A percentile compares a stretch with the other conserved stretches of the same genome.
phyloP scores from a whole-genome alignment of 1,139 yeast genomes.

The Saccharomyces pastorianus region DNA sequence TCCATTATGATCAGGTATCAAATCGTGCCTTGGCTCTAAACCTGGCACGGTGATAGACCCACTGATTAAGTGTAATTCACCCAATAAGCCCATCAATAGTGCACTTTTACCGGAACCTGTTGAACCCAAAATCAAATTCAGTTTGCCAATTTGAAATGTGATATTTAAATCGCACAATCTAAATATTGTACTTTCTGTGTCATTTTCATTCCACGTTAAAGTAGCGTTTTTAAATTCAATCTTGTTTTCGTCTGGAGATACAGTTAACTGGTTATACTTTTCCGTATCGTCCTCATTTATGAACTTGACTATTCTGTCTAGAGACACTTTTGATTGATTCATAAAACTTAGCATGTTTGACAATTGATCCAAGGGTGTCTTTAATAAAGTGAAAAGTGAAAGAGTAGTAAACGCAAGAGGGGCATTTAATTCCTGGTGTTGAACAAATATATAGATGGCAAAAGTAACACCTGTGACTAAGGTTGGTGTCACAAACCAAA shows the following conservation, averaged over 20 bases:
- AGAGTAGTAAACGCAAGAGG: slow-evolving; percentile 6
- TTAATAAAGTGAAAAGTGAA: slow-evolving; percentile 4
- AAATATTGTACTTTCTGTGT: slow-evolving; percentile 47
- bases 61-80: slow-evolving; percentile 66
- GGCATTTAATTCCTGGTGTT: slow-evolving; percentile 2
- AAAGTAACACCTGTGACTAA: slow-evolving; percentile 4
- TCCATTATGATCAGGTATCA: slow-evolving; percentile 40
- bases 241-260: slow-evolving; percentile 18
- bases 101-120: slow-evolving; percentile 93
- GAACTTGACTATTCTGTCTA: slow-evolving; percentile 43
- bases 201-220: slow-evolving; percentile 31
- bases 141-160: slow-evolving; percentile 55
- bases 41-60: slow-evolving; percentile 77
- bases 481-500: slow-evolving; percentile 7
- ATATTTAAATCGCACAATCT: slow-evolving; percentile 48
- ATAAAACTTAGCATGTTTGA: slow-evolving; percentile 35
- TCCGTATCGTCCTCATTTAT: slow-evolving; percentile 42
- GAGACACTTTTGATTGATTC: slow-evolving; percentile 4
- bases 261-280: slow-evolving; percentile 2
- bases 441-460: slow-evolving; percentile 9
- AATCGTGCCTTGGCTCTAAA: slow-evolving; percentile 55
- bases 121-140: slow-evolving; percentile 75
- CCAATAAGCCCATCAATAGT: slow-evolving; percentile 68
- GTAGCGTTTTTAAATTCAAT: slow-evolving; percentile 4
- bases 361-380: slow-evolving; percentile 4